Conservation (phyloP, 805 yeast genomes). For the Ogataea henricii region DNA sequence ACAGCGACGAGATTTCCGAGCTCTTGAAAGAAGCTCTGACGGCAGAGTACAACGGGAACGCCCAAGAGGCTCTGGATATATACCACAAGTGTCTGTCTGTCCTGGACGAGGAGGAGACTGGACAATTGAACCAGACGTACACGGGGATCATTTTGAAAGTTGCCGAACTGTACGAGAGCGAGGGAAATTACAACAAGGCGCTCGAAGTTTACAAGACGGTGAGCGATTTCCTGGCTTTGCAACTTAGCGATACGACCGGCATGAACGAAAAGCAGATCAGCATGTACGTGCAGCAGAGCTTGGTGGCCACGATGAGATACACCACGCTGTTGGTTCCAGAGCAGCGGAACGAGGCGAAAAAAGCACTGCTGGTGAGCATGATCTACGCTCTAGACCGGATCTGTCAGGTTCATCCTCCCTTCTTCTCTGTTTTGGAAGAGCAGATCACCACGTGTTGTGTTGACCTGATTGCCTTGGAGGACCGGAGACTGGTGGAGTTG, state of each 20-base stretch:
- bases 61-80: constrained; percentile 63
- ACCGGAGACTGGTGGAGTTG: constrained; percentile 6
- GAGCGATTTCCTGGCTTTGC: constrained; percentile 14
- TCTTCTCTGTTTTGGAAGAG: constrained; percentile 23
- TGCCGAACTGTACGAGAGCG: constrained; percentile 76
- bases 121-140: constrained; percentile 69
- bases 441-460: constrained; percentile 17
- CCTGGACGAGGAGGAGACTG: constrained; percentile 55
- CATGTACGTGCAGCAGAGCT: constrained; percentile 24
- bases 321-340: constrained; percentile 26
- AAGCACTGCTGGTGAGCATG: constrained; percentile 24
- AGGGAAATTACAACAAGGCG: constrained; percentile 30
- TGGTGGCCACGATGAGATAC: constrained; percentile 28
- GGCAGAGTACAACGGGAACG: constrained; percentile 41
- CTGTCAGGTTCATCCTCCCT: constrained; percentile 29
- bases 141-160: constrained; percentile 80
- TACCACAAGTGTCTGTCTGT: constrained; percentile 72
- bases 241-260: constrained; percentile 8
- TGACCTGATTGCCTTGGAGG: constrained; percentile 12
- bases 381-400: constrained; percentile 28
- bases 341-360: constrained; percentile 23
- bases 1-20: constrained; percentile 13
- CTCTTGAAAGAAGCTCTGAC: constrained; percentile 14
- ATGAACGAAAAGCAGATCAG: constrained; percentile 10
- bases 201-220: constrained; percentile 27